These are phyloP conservation scores for Colletotrichum aenigma DNA, from an alignment of 2,329 filamentous ascomycete species.

Conservation along the genomic window DNA sequence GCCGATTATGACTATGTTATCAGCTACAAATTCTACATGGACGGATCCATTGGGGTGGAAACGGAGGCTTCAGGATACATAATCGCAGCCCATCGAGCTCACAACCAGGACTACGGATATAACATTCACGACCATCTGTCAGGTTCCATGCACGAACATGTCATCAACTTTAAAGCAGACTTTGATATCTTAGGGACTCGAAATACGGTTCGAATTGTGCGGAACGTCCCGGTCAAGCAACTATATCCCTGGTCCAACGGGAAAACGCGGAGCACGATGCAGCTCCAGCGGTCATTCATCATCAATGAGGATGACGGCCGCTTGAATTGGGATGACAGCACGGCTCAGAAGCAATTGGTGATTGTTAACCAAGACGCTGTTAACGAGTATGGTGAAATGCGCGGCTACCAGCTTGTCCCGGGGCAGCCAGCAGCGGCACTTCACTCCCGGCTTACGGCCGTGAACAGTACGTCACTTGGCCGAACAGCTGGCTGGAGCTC, in stretches of 20 bases:
- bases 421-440: conserved; percentile 28
- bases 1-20: conserved; percentile 60
- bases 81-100: conserved; percentile 48
- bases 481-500: conserved; percentile 53
- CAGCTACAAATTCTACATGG: conserved; percentile 53
- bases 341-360: conserved; percentile 44
- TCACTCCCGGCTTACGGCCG: conserved; percentile 47
- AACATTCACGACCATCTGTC: conserved; percentile 51
- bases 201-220: conserved; percentile 46
- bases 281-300: conserved; percentile 45
- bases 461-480: conserved; percentile 49
- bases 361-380: conserved; percentile 53
- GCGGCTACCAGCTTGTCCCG: conserved; percentile 54
- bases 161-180: conserved; percentile 60
- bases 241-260: conserved; percentile 54
- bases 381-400: conserved; percentile 55
- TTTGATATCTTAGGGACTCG: conserved; percentile 53
- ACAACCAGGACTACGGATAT: conserved; percentile 53
- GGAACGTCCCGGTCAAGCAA: conserved; percentile 32
- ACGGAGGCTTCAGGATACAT: conserved; percentile 60
- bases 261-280: conserved; percentile 54
- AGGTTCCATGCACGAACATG: conserved; percentile 60
- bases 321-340: conserved; percentile 54
- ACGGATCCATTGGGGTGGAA: conserved; percentile 56
- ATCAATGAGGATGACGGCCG: conserved; percentile 45